Base-by-base conservation (phyloP, 176 grass and related monocot genomes). In the Phyllostachys edulis region DNA sequence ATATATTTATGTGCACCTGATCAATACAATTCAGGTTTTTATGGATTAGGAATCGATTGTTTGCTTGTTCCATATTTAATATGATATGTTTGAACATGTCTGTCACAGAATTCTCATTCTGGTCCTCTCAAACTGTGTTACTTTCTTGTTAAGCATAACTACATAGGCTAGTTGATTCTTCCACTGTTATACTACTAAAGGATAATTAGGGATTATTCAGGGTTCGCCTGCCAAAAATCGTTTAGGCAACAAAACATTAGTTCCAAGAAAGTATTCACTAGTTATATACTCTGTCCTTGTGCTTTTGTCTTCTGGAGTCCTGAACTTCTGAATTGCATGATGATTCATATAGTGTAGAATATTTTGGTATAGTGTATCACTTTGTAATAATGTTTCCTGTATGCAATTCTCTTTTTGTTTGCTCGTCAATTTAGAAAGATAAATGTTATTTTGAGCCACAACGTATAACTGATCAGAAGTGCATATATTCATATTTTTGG, bases 211-310 rank as follows among this genome's bases (percentile, higher is more conserved):
- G 69, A 63, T 36, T 63, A 34, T 95, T 84, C 96, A 98, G 77
- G 96, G 91, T 15, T 85, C 89, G 2, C 96, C 96, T 83, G 93
- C 91, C 18, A 98, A 98, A 85, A 95, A 95, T 83, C 89, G 96
- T 36, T 67, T 98, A 71, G 96, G 96, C 44, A 98, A 98, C 84
- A 95, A 95, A 83, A 82, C 93, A 72, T 84, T 98, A 64, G 96
- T 98, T 88, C 96, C 96, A 95, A 93, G 93, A 80, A 95, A 90
- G 89, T 88, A 77, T 79, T 81, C 9, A 46, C 63, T 71, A 69
- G 46, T 55, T 66, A 42, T 37, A 36, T 67, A n/a, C 2, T 71
- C 38, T 52, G 54, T 73, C 23, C 38, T 9, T 50, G 26, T 66
- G 18, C 3, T 76, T 76, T 69, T 14, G 9, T 66, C 42, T 49